Base-by-base conservation (phyloP, 352 stramenopile species). In the Salisapilia sapeloensis region DNA sequence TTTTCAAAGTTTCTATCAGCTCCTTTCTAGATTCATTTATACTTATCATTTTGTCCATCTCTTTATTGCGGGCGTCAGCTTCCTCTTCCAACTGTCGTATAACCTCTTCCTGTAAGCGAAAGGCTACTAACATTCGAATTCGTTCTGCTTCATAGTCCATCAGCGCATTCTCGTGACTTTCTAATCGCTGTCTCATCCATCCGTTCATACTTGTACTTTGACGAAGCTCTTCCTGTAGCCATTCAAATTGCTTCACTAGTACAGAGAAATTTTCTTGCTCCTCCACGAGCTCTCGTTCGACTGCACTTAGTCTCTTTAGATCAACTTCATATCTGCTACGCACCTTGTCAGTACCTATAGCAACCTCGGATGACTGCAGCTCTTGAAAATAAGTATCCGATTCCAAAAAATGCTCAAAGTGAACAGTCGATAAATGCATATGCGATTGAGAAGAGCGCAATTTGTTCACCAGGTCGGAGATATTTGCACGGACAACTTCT, bases 191-290 rank as follows among this genome's bases (percentile, higher is more conserved):
- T n/a, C n/a, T n/a, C n/a, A n/a, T n/a, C n/a, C n/a, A n/a, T n/a
- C n/a, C n/a, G n/a, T n/a, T n/a, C n/a, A n/a, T n/a, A n/a, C n/a
- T n/a, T n/a, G n/a, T n/a, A n/a, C n/a, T n/a, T n/a, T n/a, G n/a
- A 13, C 10, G 10, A 10, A 28, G 24, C 13, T 69, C 50, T 8
- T 49, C 43, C 24, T 69, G 42, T 2, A 45, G 19, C 43, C 60
- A 50, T 24, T 82, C 66, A 10, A 82, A 49, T 26, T 82, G 66
- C 21, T 50, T 42, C 14, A 77, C 65, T 8, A 85, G 38, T 7
- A 82, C 41, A 3, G 59, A 51, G 29, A 81, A 85, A 36, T 78
- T 80, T 15, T 43, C 59, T 26, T 85, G 65, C 22, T 85, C 70
- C 0, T 82, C 63, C 0, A 80, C 25, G 1, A 86, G 41, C 15